Evolutionary conservation across 106 monocot genomes (phyloP).

Genomic region (Acorus calamus): DNA sequence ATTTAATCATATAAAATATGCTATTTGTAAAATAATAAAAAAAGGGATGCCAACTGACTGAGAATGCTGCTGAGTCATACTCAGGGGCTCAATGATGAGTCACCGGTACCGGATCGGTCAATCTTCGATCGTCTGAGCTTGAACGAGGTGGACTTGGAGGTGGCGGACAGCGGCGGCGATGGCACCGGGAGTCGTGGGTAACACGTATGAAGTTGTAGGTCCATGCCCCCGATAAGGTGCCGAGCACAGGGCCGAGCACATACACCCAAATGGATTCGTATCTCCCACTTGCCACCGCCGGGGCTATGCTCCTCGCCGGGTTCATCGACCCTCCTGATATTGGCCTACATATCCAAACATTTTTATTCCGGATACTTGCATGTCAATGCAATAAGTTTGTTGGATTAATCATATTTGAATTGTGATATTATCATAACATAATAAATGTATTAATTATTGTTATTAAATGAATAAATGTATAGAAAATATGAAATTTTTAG

Average conservation of each 20-base stretch:
- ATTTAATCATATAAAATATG: too few relatives aligned
- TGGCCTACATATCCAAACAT: conserved; percentile 37
- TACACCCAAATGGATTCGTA: conserved; percentile 56
- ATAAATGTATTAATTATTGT: too few relatives aligned
- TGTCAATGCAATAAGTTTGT: too few relatives aligned
- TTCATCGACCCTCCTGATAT: conserved; percentile 83
- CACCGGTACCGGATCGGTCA: not conserved
- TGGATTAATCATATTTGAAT: too few relatives aligned
- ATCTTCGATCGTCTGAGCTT: conserved; percentile 42
- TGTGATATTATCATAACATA: too few relatives aligned
- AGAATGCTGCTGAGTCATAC: too few relatives aligned
- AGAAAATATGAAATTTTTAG: too few relatives aligned
- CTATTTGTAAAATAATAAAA: too few relatives aligned
- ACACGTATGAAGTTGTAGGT: conserved; percentile 43
- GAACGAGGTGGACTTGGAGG: conserved; percentile 17
- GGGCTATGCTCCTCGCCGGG: conserved; percentile 57
- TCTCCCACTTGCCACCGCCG: conserved; percentile 51
- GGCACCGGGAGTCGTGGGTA: too few relatives aligned
- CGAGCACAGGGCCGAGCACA: conserved; percentile 43
- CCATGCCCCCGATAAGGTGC: conserved; percentile 41
- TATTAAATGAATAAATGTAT: too few relatives aligned
- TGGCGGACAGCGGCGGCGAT: too few relatives aligned
- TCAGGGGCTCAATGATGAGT: conserved; percentile 1
- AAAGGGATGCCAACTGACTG: not conserved
- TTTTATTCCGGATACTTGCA: too few relatives aligned